These are phyloP conservation scores for Leptomonas pyrrhocoris DNA, from an alignment of 208 protist genomes.

Conservation along the genomic window DNA sequence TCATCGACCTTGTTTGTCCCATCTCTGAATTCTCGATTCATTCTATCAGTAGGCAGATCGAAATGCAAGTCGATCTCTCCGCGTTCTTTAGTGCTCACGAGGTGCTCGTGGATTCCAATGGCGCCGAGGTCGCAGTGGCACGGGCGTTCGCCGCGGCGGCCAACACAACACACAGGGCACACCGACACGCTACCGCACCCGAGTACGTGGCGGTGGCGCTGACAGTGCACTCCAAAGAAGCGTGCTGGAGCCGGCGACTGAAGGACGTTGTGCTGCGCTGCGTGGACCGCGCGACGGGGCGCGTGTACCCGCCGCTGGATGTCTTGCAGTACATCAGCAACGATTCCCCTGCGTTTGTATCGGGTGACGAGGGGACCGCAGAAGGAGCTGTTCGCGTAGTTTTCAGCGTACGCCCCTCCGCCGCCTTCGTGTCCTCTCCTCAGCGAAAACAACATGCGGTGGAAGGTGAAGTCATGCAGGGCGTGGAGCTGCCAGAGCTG, in stretches of 20 bases:
- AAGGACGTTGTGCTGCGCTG: slow-evolving; percentile 66
- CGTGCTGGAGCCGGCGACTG: slow-evolving; percentile 18
- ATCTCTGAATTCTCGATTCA: too few relatives aligned
- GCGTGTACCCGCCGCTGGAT: slow-evolving; percentile 77
- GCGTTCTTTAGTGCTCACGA: slow-evolving; percentile 8
- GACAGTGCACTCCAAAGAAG: background rate
- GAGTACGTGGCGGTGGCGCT: slow-evolving; percentile 17
- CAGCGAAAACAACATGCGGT: slow-evolving; percentile 24
- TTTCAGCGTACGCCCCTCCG: slow-evolving; percentile 30
- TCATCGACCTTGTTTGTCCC: too few relatives aligned
- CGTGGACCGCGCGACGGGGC: slow-evolving; percentile 72
- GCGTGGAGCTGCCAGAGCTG: slow-evolving; percentile 1
- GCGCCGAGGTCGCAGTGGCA: slow-evolving; percentile 36
- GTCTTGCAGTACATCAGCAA: slow-evolving; percentile 51
- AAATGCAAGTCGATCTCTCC: slow-evolving; percentile 24
- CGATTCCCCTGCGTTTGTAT: slow-evolving; percentile 29
- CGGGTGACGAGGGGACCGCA: background rate
- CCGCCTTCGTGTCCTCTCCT: slow-evolving; percentile 1
- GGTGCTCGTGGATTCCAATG: slow-evolving; percentile 2
- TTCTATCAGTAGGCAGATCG: background rate
- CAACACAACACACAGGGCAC: slow-evolving; percentile 4
- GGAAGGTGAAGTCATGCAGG: slow-evolving; percentile 26
- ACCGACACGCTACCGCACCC: background rate
- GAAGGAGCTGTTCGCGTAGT: slow-evolving; percentile 11
- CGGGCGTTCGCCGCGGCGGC: slow-evolving; percentile 43